These are phyloP conservation scores for Beauveria pseudobassiana DNA, from an alignment of 2,329 filamentous ascomycete species.

Conservation along the genomic window DNA sequence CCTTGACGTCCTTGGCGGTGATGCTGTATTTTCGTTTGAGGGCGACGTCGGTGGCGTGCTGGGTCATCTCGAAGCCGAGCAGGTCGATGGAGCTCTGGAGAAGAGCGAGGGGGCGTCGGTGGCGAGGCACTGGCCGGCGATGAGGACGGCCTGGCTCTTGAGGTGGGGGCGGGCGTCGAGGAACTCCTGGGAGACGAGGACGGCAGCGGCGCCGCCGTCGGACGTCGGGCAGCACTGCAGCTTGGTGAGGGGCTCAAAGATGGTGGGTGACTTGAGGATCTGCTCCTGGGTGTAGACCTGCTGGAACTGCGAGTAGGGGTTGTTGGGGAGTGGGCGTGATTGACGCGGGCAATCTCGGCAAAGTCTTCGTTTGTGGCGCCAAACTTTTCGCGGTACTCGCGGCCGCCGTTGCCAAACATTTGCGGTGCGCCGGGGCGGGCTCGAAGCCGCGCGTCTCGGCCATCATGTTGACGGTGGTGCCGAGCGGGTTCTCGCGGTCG, in stretches of 20 bases:
- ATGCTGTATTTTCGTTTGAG: constrained; percentile 56
- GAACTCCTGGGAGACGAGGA: constrained; percentile 84
- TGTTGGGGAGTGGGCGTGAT: constrained; percentile 85
- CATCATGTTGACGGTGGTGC: constrained; percentile 71
- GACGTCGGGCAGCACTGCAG: constrained; percentile 98
- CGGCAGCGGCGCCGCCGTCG: constrained; percentile 81
- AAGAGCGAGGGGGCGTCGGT: constrained; percentile 78
- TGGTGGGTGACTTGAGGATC: constrained; percentile 65
- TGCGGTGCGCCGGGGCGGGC: constrained; percentile 78
- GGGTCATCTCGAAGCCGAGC: constrained; percentile 80
- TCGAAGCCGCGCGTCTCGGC: constrained; percentile 70
- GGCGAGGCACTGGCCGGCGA: constrained; percentile 81
- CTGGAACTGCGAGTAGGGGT: constrained; percentile 97
- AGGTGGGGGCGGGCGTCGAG: constrained; percentile 78
- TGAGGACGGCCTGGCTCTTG: constrained; percentile 72
- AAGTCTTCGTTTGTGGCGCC: constrained; percentile 82
- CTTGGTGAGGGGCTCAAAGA: constrained; percentile 85
- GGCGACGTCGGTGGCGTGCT: constrained; percentile 62
- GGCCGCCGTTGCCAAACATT: constrained; percentile 89
- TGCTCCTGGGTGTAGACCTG: constrained; percentile 85
- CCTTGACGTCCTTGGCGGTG: constrained; percentile 62
- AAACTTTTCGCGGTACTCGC: constrained; percentile 94
- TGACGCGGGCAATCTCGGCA: constrained; percentile 86
- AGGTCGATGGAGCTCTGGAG: constrained; percentile 76
- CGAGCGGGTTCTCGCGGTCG: constrained; percentile 74